A percentile compares a stretch with the other conserved stretches of the same genome.
Evolutionary conservation across 192 early-diverging fungal genomes (phyloP).

Genomic region (Linnemannia schmuckeri): DNA sequence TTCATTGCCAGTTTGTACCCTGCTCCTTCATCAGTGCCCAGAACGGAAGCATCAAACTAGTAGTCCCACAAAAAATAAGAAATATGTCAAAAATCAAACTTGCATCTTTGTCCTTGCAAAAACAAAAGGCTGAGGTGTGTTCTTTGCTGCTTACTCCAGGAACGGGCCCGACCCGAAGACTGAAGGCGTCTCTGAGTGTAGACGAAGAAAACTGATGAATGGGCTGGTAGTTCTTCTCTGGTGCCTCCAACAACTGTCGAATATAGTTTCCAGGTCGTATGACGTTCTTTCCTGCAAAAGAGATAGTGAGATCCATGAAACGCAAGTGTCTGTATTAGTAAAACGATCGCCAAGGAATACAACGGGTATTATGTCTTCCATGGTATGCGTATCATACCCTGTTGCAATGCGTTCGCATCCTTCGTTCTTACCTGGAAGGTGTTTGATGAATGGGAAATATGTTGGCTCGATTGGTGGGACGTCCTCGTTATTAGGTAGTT

Average conservation of each 20-base stretch:
- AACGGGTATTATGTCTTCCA: background rate
- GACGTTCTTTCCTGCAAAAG: conserved; percentile 39
- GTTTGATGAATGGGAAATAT: conserved; percentile 47
- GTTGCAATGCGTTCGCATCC: background rate
- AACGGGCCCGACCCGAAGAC: conserved; percentile 47
- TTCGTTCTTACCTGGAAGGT: conserved; percentile 35
- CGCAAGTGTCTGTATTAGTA: background rate
- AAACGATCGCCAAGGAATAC: background rate
- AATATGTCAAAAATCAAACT: background rate
- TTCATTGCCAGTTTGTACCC: conserved; percentile 16
- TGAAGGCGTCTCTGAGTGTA: conserved; percentile 46
- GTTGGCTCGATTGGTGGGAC: conserved; percentile 47
- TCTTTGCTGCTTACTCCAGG: conserved; percentile 30
- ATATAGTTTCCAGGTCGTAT: conserved; percentile 55
- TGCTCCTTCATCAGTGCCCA: conserved; percentile 43
- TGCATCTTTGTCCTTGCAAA: background rate
- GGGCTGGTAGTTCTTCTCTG: conserved; percentile 47
- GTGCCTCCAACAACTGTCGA: conserved; percentile 41
- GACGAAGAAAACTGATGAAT: conserved; percentile 45
- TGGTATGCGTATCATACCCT: background rate
- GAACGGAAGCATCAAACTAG: conserved; percentile 49
- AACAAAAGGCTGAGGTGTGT: background rate
- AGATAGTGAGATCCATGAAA: background rate
- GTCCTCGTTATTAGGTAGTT: conserved; percentile 30
- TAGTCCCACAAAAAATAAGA: background rate